Base-by-base conservation (phyloP, 495 filamentous ascomycete species). In the Antarctomyces pellizariae region DNA sequence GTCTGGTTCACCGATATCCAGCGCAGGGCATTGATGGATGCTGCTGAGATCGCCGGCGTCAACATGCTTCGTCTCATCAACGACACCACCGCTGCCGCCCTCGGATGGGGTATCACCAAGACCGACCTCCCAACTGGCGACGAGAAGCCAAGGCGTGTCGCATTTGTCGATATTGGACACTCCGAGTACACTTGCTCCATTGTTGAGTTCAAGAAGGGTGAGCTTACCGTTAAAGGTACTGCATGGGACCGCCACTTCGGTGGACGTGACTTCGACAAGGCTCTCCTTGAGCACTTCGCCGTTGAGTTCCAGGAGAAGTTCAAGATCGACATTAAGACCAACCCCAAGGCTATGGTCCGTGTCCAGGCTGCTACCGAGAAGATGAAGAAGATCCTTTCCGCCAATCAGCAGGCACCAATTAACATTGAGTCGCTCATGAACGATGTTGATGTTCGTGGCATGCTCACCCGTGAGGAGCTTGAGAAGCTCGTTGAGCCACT, bases 381-480 rank as follows among this genome's bases (percentile, higher is more conserved):
- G 66, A 47, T 91, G 44, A 99, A 99, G 79, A 95, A 95, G 67
- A 72, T 99, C 29, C 63, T 99, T 30, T 95, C 89, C 8, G 86
- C 86, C 40, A 95, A 95, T 51, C 71, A 82, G 26, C 63, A 70
- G 37, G 86, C 83, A 2, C 89, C 86, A n/a, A 39, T 99, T 43
- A 93, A 76, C 57, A 91, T 99, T 42, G 86, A 99, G 61, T 92
- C 86, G 11, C 60, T 95, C 34, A 95, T 99, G 86, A 84, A 95
- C 46, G 86, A 99, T 45, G 56, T 84, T 18, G 86, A 99, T 49
- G 89, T 92, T 13, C 67, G 64, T 12, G 57, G 74, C 23, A 69
- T 89, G 63, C 62, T 95, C 38, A 95, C 84, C 49, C 75, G 86
- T 40, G 79, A 91, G 42, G 80, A 93, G 45, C 64, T 99, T 31